Evolutionary conservation across 208 protist species (phyloP).

Genomic region (Trypanosoma conorhini): DNA sequence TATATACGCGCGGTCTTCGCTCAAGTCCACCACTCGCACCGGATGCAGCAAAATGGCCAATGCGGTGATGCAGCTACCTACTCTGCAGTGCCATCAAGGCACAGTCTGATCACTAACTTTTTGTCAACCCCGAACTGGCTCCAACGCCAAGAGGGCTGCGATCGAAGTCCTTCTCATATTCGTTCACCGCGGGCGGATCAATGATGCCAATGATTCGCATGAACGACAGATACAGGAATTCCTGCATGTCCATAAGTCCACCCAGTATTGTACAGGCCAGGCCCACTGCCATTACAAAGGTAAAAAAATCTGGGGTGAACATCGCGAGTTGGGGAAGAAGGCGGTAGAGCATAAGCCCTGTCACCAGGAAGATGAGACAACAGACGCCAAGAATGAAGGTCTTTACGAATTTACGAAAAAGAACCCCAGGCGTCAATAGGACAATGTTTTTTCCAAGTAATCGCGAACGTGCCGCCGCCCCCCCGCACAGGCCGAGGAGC

Average conservation of each 20-base stretch:
- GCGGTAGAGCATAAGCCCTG: constrained; percentile 19
- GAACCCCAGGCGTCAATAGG: constrained; percentile 49
- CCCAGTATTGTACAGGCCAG: constrained; percentile 63
- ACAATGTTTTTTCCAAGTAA: constrained; percentile 52
- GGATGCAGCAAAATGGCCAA: not conserved
- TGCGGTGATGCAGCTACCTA: not conserved
- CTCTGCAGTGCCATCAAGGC: not conserved
- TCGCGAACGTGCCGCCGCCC: constrained; percentile 26
- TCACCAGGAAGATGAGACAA: constrained; percentile 34
- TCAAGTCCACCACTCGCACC: not conserved
- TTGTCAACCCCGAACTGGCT: not conserved
- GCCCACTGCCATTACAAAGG: constrained; percentile 38
- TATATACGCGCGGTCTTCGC: constrained; percentile 18
- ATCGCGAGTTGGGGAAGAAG: constrained; percentile 26
- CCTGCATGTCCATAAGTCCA: constrained; percentile 75
- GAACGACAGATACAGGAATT: constrained; percentile 58
- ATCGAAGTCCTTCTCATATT: constrained; percentile 24
- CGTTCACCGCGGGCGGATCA: constrained; percentile 30
- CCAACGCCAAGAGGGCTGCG: not conserved
- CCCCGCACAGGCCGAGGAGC: constrained; percentile 30
- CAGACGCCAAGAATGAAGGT: constrained; percentile 49
- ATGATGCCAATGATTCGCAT: constrained; percentile 56
- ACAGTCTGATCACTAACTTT: not conserved
- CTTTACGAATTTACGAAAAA: constrained; percentile 68
- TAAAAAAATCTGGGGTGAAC: constrained; percentile 36